Conservation (phyloP, 2,329 filamentous ascomycete species). For the Neocatenulostroma microsporum region DNA sequence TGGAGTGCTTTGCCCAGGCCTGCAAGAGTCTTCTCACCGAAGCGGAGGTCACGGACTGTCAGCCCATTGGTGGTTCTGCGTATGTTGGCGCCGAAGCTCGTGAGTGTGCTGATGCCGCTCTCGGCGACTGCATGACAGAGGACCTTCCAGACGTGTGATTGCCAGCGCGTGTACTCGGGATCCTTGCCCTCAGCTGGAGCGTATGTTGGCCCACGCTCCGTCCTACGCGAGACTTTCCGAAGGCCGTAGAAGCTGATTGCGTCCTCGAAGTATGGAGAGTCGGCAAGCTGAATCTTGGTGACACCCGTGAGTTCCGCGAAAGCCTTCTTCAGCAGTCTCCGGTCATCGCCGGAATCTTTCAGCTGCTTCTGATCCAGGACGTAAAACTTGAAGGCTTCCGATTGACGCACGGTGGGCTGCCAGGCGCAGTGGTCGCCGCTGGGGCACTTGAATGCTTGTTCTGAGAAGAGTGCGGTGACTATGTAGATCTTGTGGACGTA, state of each 20-base stretch:
- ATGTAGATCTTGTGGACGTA: slow-evolving; percentile 20
- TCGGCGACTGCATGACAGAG: not conserved
- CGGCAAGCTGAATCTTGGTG: slow-evolving; percentile 10
- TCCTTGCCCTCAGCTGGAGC: not conserved
- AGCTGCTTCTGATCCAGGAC: slow-evolving; percentile 20
- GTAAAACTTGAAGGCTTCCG: slow-evolving; percentile 22
- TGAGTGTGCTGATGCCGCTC: slow-evolving; percentile 4
- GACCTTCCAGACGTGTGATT: slow-evolving; percentile 6
- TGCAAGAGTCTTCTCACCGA: slow-evolving; percentile 1
- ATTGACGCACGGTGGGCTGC: slow-evolving; percentile 16
- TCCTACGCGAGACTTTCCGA: slow-evolving; percentile 5
- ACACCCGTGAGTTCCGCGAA: slow-evolving; percentile 17
- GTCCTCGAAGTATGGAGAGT: slow-evolving; percentile 12
- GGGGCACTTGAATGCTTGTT: slow-evolving; percentile 13
- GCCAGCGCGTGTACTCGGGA: slow-evolving; percentile 2
- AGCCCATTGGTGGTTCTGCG: slow-evolving; percentile 1
- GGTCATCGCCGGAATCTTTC: slow-evolving; percentile 12
- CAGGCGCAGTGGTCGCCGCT: slow-evolving; percentile 12
- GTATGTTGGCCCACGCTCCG: slow-evolving; percentile 1
- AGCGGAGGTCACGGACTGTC: not conserved
- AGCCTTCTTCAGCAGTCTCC: slow-evolving; percentile 16
- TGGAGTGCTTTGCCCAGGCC: slow-evolving; percentile 2
- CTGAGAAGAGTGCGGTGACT: slow-evolving; percentile 16
- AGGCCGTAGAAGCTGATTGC: slow-evolving; percentile 4
- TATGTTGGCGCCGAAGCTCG: not conserved